A percentile compares a stretch with the other conserved stretches of the same genome.
Evolutionary conservation across 441 rosid species (phyloP).

Genomic region (Gossypium aridum): DNA sequence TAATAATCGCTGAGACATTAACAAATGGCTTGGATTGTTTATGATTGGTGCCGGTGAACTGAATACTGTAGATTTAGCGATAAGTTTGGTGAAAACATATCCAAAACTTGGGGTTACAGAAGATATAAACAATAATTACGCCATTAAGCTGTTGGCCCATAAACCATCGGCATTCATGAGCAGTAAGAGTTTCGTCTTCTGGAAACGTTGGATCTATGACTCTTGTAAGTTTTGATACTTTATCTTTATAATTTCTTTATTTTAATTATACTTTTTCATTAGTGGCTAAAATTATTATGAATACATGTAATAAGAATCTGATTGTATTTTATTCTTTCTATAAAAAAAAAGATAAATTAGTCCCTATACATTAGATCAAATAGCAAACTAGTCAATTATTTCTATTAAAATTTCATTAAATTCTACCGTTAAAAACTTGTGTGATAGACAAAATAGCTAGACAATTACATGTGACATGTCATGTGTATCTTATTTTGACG

Average conservation of each 20-base stretch:
- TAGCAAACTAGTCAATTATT: too few relatives aligned
- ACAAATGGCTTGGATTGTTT: not conserved
- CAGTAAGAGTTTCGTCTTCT: constrained; percentile 4
- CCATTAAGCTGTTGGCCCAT: constrained; percentile 9
- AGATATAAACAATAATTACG: constrained; percentile 8
- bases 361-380: too few relatives aligned
- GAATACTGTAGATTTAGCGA: constrained; percentile 1
- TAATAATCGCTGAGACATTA: too few relatives aligned
- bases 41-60: not conserved
- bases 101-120: constrained; percentile 6
- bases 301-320: not conserved
- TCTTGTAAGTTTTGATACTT: constrained; percentile 1
- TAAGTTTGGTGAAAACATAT: not conserved
- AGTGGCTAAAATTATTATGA: not conserved
- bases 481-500: too few relatives aligned
- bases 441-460: not conserved
- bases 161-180: constrained; percentile 7
- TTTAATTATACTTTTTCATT: not conserved
- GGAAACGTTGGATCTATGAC: constrained; percentile 8
- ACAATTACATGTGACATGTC: not conserved
- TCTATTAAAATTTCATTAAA: not conserved
- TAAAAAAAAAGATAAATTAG: too few relatives aligned
- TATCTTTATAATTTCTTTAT: not conserved
- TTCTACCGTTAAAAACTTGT: too few relatives aligned
- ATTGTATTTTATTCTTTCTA: too few relatives aligned